phyloP scores from a whole-genome alignment of 2,329 filamentous ascomycete genomes.

The Penicillium sp. region DNA sequence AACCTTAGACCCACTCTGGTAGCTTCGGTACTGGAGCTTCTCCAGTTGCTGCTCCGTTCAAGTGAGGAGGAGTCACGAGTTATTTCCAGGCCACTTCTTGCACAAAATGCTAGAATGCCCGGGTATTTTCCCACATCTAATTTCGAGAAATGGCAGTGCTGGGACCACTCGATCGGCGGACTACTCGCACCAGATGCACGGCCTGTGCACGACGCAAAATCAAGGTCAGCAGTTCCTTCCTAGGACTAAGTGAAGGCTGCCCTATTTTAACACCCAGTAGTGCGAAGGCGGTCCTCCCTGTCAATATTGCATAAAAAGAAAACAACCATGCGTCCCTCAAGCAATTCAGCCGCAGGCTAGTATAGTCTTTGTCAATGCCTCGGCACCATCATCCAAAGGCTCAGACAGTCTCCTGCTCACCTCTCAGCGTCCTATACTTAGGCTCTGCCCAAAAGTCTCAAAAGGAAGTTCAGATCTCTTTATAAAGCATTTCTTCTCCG shows the following conservation, averaged over 20 bases:
- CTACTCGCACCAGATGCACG: neutral
- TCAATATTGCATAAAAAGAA: neutral
- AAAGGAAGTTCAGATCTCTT: neutral
- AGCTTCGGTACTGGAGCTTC: no score
- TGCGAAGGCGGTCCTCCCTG: neutral
- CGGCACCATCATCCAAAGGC: neutral
- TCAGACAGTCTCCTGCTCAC: neutral
- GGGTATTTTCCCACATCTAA: neutral
- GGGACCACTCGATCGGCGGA: neutral
- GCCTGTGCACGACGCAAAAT: neutral
- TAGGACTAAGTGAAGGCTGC: neutral
- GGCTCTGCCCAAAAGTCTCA: neutral
- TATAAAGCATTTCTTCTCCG: neutral
- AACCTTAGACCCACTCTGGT: no score
- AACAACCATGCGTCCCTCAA: neutral
- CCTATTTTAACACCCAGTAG: neutral
- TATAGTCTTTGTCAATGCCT: neutral
- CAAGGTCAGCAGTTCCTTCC: neutral
- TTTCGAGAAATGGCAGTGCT: neutral
- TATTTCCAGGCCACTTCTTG: neutral
- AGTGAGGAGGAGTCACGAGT: neutral
- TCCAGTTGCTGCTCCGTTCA: no score
- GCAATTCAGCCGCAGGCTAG: neutral
- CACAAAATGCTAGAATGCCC: neutral
- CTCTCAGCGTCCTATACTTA: neutral